Percentiles rank a stretch among this genome's conserved stretches.
Conservation (phyloP, 1,139 yeast genomes). For the Citeromyces siamensis region DNA sequence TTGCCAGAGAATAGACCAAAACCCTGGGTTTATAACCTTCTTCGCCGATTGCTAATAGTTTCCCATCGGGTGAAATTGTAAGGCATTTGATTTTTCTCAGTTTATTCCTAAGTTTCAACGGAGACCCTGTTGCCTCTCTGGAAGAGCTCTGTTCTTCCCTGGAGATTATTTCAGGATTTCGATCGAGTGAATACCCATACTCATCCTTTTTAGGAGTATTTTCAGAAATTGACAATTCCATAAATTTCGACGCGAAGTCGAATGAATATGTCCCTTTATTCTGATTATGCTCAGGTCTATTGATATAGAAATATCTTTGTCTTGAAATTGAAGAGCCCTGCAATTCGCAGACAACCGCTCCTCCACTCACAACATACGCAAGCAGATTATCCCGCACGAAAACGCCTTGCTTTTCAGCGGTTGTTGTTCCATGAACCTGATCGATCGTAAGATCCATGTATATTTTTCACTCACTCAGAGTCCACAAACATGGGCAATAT, state of each 20-base stretch:
- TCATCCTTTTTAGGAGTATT: slow-evolving; percentile 17
- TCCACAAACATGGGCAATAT: too few relatives aligned
- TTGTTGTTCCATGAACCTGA: slow-evolving; percentile 4
- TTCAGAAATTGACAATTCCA: slow-evolving; percentile 6
- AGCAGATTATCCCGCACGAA: slow-evolving; percentile 27
- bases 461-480: neutral
- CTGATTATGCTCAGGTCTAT: slow-evolving; percentile 9
- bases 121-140: neutral
- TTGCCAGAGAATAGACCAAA: slow-evolving; percentile 43
- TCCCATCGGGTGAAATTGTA: slow-evolving; percentile 40
- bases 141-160: slow-evolving; percentile 10
- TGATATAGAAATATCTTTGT: slow-evolving; percentile 43
- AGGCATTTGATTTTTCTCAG: slow-evolving; percentile 43
- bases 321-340: slow-evolving; percentile 12
- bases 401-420: slow-evolving; percentile 16
- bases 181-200: slow-evolving; percentile 22
- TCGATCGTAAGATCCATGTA: slow-evolving; percentile 2
- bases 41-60: slow-evolving; percentile 53
- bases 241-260: slow-evolving; percentile 7
- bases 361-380: slow-evolving; percentile 60
- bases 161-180: slow-evolving; percentile 18
- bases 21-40: slow-evolving; percentile 55
- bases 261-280: slow-evolving; percentile 23
- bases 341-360: slow-evolving; percentile 39
- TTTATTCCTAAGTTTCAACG: slow-evolving; percentile 17